Evolutionary conservation across 1,139 yeast species (phyloP).

Genomic region (Blastobotrys serpentis): DNA sequence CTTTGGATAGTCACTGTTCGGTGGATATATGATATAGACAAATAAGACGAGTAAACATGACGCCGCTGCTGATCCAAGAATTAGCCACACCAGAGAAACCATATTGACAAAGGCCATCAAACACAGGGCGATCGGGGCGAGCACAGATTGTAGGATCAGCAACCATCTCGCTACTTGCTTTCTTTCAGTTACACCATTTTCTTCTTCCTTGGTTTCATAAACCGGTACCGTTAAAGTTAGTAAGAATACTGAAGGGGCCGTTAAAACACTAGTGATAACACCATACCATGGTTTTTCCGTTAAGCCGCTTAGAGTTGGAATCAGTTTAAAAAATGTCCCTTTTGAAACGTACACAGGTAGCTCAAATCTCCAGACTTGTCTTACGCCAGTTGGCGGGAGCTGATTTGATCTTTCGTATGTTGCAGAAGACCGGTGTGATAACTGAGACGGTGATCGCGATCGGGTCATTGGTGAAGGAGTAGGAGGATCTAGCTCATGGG

Average conservation of each 20-base stretch:
- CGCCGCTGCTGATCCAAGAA: background rate
- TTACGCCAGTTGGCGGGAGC: background rate
- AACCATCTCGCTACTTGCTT: conserved; percentile 25
- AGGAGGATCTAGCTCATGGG: conserved; percentile 5
- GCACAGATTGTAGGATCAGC: conserved; percentile 30
- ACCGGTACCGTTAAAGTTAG: conserved; percentile 54
- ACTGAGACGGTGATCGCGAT: conserved; percentile 1
- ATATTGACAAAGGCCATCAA: conserved; percentile 16
- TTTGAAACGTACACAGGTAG: background rate
- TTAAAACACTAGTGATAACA: conserved; percentile 36
- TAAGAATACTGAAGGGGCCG: conserved; percentile 47
- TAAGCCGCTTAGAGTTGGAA: conserved; percentile 32
- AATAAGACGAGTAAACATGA: background rate
- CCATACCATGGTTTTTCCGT: conserved; percentile 28
- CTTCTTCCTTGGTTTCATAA: conserved; percentile 32
- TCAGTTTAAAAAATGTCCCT: conserved; percentile 22
- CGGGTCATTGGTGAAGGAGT: background rate
- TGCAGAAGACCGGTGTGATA: background rate
- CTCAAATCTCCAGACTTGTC: conserved; percentile 5
- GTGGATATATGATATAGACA: conserved; percentile 1
- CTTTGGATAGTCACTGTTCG: conserved; percentile 9
- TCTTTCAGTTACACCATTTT: conserved; percentile 16
- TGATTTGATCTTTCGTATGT: background rate
- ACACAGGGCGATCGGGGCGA: conserved; percentile 31
- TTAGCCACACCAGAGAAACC: conserved; percentile 3